These are phyloP conservation scores for Rheum nobile DNA, from an alignment of 148 eudicot species.

Conservation along the genomic window DNA sequence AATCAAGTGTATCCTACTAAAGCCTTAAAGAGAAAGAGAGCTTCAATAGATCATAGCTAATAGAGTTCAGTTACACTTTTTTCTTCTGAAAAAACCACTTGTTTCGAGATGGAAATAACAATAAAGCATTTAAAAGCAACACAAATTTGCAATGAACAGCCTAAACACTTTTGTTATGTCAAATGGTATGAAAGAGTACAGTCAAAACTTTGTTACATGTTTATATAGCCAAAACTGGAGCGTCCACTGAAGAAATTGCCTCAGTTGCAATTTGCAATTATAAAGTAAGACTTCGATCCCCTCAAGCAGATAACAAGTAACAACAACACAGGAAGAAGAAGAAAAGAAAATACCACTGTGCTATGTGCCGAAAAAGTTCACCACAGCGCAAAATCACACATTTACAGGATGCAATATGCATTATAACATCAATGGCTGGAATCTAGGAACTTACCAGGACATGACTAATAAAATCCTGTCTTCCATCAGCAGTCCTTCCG, in stretches of 20 bases:
- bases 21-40: too few species aligned
- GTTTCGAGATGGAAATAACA: background rate
- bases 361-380: background rate
- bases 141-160: background rate
- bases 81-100: too few species aligned
- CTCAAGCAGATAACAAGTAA: background rate
- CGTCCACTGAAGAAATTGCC: background rate
- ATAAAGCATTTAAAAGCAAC: background rate
- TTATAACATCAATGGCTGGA: background rate
- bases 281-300: background rate
- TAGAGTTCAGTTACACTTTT: too few species aligned
- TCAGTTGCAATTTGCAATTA: background rate
- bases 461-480: background rate
- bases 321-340: background rate
- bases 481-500: background rate
- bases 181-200: background rate
- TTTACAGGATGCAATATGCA: background rate
- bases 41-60: too few species aligned
- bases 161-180: background rate
- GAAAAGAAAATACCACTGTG: background rate
- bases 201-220: slow-evolving; percentile 5
- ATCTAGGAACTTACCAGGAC: background rate
- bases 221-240: background rate
- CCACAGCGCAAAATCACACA: slow-evolving; percentile 4
- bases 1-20: too few species aligned